phyloP scores from a whole-genome alignment of 2,329 filamentous ascomycete species.

The Albophoma yamanashiensis region DNA sequence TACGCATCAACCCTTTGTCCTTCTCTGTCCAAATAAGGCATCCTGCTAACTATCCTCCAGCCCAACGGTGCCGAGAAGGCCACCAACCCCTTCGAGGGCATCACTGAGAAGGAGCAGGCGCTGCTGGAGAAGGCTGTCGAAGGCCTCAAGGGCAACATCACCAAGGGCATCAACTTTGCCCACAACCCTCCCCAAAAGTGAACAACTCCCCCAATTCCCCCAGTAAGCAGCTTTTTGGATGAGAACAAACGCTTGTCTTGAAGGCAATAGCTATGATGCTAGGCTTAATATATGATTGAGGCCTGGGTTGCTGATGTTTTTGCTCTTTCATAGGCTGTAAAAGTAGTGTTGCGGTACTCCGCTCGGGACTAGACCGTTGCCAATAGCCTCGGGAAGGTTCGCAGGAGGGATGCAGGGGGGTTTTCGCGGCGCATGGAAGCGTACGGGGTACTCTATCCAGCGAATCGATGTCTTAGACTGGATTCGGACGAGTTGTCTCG shows the following conservation, averaged over 20 bases:
- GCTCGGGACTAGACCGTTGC: neutral
- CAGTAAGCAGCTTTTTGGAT: constrained; percentile 15
- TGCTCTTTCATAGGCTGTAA: constrained; percentile 25
- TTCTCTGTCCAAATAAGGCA: neutral
- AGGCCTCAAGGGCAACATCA: constrained; percentile 85
- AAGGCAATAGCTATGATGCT: constrained; percentile 21
- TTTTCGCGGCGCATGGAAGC: neutral
- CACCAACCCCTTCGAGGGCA: constrained; percentile 63
- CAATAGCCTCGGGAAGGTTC: neutral
- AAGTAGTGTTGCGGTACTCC: constrained; percentile 11
- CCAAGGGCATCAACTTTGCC: constrained; percentile 81
- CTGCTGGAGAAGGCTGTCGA: constrained; percentile 66
- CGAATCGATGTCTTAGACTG: neutral
- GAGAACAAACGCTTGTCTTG: constrained; percentile 14
- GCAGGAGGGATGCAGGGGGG: neutral
- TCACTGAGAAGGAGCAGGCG: constrained; percentile 81
- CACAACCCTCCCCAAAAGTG: constrained; percentile 84
- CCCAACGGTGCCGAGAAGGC: constrained; percentile 78
- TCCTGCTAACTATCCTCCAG: constrained; percentile 34
- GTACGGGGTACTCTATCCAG: neutral
- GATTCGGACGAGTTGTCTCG: neutral
- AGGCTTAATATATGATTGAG: constrained; percentile 24
- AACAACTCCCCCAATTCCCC: constrained; percentile 26
- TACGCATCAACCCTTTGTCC: constrained; percentile 36
- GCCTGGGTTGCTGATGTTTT: constrained; percentile 23